Base-by-base conservation (phyloP, 192 early-diverging fungal genomes). In the Pilaira anomala region DNA sequence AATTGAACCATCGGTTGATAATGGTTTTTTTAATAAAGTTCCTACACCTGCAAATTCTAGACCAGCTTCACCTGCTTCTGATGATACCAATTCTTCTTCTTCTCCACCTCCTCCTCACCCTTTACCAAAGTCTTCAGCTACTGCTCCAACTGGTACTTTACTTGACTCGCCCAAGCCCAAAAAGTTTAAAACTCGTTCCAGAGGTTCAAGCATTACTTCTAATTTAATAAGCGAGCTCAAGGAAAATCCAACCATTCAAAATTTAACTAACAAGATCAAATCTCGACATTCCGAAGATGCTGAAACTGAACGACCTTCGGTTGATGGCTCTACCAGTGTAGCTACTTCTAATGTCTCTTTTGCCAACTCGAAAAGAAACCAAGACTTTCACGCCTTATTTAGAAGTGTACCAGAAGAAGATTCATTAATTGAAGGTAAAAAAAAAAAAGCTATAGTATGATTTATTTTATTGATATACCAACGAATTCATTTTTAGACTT, bases 381-480 rank as follows among this genome's bases (percentile, higher is more conserved):
- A 33, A 1, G 83, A 81, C 22, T 85, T 79, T 46, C 83, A 85
- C 60, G 48, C 77, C 12, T 71, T 80, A 3, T 85, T 85, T 59
- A 54, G 79, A 48, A 81, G 77, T 58, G 77, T 85, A 3, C 83
- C 80, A 21, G 79, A 83, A 4, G 71, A 83, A 0, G 83, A 85
- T 55, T 65, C 64, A 14, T 53, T 85, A 48, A 76, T 85, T 25
- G 77, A 80, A 74, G 83, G 83, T 80, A 71, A 62, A 29, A 14
- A 36, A 4, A 13, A n/a, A 55, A 7, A 18, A 28, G n/a, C n/a
- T n/a, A n/a, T n/a, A n/a, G n/a, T n/a, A 3, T 13, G 5, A 3
- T 19, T 18, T 33, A 16, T 16, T 55, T 18, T 46, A 46, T 14
- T 46, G 9, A 13, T 46, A 4, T 14, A 53, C 39, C 30, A 42